Conservation (phyloP, 1,284 basidiomycete genomes). For the Athelia psychrophila region DNA sequence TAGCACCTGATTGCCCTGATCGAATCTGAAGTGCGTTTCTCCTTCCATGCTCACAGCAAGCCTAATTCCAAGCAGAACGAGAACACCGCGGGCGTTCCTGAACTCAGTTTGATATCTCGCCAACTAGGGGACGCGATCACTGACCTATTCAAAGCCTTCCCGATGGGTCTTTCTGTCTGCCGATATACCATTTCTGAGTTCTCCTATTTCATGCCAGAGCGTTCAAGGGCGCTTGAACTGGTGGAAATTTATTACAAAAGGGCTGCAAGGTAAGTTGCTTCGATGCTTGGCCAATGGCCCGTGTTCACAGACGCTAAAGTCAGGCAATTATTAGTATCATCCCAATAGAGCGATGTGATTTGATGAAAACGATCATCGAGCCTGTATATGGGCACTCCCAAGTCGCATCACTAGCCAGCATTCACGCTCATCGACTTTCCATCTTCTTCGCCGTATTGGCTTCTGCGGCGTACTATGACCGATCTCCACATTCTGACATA, state of each 20-base stretch:
- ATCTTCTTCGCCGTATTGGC: constrained; percentile 49
- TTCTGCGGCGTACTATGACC: constrained; percentile 38
- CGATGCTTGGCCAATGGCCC: too few relatives aligned
- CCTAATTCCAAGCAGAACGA: background rate
- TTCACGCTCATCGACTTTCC: constrained; percentile 46
- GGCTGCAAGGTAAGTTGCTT: constrained; percentile 46
- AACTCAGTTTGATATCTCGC: constrained; percentile 26
- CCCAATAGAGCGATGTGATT: constrained; percentile 36
- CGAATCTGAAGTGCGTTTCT: background rate
- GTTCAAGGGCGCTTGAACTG: constrained; percentile 35
- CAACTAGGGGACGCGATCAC: too few relatives aligned
- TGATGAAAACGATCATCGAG: constrained; percentile 34
- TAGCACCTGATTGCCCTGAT: constrained; percentile 32
- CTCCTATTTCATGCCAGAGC: constrained; percentile 36
- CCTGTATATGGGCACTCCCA: too few relatives aligned
- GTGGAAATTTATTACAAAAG: constrained; percentile 42
- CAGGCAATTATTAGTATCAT: constrained; percentile 35
- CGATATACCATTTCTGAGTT: constrained; percentile 30
- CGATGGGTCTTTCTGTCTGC: constrained; percentile 40
- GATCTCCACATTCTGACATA: constrained; percentile 21
- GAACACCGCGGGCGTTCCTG: constrained; percentile 14
- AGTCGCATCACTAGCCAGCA: constrained; percentile 24
- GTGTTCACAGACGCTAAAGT: background rate
- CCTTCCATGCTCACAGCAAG: background rate
- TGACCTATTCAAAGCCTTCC: constrained; percentile 44